Evolutionary conservation across 352 stramenopile species (phyloP), one percentile per base, ranked within the genome.

Genomic region (Globisporangium cederbergense): DNA sequence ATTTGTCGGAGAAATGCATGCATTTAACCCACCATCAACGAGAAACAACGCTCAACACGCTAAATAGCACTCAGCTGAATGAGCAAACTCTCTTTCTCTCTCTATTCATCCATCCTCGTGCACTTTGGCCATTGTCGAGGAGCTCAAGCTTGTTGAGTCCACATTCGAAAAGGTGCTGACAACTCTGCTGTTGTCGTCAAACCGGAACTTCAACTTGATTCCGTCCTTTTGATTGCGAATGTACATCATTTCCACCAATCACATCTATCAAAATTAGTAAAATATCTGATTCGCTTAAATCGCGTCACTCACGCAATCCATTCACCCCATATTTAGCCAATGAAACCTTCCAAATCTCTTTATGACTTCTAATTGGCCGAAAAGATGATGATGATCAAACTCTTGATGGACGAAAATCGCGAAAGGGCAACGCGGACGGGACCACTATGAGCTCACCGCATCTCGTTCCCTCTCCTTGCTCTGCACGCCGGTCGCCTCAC

Each of bases 381-480:
- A 45, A 45, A 45, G 18, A 3, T 4, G 9, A n/a, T 18, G 13
- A 45, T 69, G 66, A 11, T 16, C 46, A 25, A 16, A 16, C 25
- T 30, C 14, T 30, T 52, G 45, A 50, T 50, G 14, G 45, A 6
- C 45, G 22, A 25, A n/a, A 28, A 25, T 18, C 16, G 22, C 32
- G 3, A 43, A 43, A 43, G 5, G 40, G 5, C 40, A 14, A 45
- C 40, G 40, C 13, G 40, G 34, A 53, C 20, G 20, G 16, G 5
- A 52, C 16, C n/a, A 30, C 46, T 16, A 52, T 18, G 20, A 7
- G 22, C 47, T 16, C 18, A 51, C 45, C 14, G 45, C 45, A 28
- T n/a, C 22, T 53, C 30, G n/a, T 58, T 58, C 30, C 52, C 52
- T 57, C 50, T 57, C 50, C 25, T 57, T 22, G 8, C 43, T 22